Evolutionary conservation across 192 early-diverging fungal genomes (phyloP), one percentile per base, ranked within the genome.

Genomic region (Backusella circina): DNA sequence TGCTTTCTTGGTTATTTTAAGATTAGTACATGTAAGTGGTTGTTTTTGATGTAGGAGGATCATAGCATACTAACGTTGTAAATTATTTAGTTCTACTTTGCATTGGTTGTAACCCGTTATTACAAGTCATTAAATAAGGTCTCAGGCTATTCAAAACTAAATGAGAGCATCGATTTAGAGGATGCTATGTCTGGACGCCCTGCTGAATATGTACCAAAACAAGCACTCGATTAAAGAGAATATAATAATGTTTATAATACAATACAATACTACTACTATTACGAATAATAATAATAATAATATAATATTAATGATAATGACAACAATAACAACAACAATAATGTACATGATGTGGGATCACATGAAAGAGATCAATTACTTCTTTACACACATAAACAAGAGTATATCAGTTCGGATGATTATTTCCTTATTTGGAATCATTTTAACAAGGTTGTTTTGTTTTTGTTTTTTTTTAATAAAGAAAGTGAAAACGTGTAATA

Each of bases 11-110:
- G 51, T 67, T 36, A 41, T 75, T 23, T 61, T 82, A 36, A 67
- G 80, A 30, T 7, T 81, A 23, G 44, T 81, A 13, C 79, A 81
- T 71, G 79, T 81, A 69, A 41, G 70, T n/a, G n/a, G n/a, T 44
- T 21, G 33, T 6, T 31, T 30, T 23, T 65, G 36, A 61, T 39
- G 35, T 21, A 26, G 35, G 65, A 39, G 30, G 13, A 67, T 15
- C 18, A 23, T 1, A n/a, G 16, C 12, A 28, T 28, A 13, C 18
- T 21, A 21, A 64, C n/a, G n/a, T n/a, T n/a, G n/a, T n/a, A n/a
- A 10, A 44, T n/a, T 21, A 44, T 21, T 13, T 37, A 78, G 77
- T 31, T 78, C n/a, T 78, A 78, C 32, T 78, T 74, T 69, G 77
- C 77, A 23, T 8, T 73, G 9, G 65, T 78, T 9, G 32, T 78